Percentiles rank a stretch among this genome's conserved stretches.
Conservation (phyloP, 2,329 filamentous ascomycete genomes). For the Diaporthe vexans region DNA sequence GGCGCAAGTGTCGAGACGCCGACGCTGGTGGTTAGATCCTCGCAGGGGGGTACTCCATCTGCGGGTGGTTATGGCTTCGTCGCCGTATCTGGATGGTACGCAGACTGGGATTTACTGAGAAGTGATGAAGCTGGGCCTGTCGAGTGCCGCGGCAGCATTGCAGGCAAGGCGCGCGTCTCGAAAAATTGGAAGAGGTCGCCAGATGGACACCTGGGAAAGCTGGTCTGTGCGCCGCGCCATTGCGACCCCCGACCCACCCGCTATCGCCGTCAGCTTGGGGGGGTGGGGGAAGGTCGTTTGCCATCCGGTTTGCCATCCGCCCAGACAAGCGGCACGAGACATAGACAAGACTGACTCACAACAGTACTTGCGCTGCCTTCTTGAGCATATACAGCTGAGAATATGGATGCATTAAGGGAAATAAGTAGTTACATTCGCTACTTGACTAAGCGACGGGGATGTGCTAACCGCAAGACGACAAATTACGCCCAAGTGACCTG, state of each 20-base stretch:
- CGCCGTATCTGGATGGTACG: constrained; percentile 9
- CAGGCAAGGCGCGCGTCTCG: constrained; percentile 18
- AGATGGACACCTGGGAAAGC: constrained; percentile 2
- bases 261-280: constrained; percentile 8
- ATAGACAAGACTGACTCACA: neutral
- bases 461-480: constrained; percentile 32
- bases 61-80: constrained; percentile 16
- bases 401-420: neutral
- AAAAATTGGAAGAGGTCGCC: constrained; percentile 33
- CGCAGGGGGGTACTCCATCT: constrained; percentile 31
- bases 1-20: constrained; percentile 33
- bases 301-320: neutral
- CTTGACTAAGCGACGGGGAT: constrained; percentile 34
- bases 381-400: neutral
- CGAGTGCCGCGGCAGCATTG: constrained; percentile 13
- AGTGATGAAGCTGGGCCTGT: constrained; percentile 24
- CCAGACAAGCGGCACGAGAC: neutral
- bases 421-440: constrained; percentile 39
- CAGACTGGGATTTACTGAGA: neutral
- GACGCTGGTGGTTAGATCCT: constrained; percentile 34
- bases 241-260: neutral
- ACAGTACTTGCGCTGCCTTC: neutral
- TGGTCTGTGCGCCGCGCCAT: constrained; percentile 24
- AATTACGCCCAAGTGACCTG: constrained; percentile 42
- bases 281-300: neutral